Evolutionary conservation across 352 stramenopile species (phyloP).

Genomic region (Poterioochromonas sp.): DNA sequence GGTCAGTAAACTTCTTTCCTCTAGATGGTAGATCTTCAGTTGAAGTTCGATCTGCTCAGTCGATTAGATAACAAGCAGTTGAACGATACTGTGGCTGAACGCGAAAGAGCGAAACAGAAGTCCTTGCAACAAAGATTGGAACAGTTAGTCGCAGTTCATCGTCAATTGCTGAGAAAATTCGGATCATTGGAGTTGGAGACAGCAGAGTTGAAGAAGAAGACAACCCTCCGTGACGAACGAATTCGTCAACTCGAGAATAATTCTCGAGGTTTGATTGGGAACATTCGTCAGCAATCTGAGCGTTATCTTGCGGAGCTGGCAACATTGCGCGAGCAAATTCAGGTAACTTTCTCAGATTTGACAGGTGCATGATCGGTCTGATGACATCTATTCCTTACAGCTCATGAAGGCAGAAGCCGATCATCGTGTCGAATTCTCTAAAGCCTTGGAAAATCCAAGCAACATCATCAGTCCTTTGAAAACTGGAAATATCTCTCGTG

Average conservation of each 20-base stretch:
- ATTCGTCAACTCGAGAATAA: constrained; percentile 76
- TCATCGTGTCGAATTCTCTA: not conserved
- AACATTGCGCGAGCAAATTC: constrained; percentile 11
- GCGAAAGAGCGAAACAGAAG: constrained; percentile 68
- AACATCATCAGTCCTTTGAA: not conserved
- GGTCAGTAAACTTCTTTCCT: not conserved
- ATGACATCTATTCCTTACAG: not conserved
- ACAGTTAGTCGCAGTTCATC: constrained; percentile 74
- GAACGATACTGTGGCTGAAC: not conserved
- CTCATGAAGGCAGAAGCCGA: not conserved
- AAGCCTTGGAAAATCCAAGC: not conserved
- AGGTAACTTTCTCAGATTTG: not conserved
- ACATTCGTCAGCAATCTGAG: constrained; percentile 72
- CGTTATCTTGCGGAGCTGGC: constrained; percentile 69
- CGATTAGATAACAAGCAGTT: not conserved
- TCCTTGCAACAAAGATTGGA: constrained; percentile 78
- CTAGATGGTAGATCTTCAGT: not conserved
- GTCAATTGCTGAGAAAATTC: constrained; percentile 75
- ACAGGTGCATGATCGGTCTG: not conserved
- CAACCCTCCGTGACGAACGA: constrained; percentile 70
- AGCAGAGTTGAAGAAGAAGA: constrained; percentile 73
- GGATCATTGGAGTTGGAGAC: constrained; percentile 70
- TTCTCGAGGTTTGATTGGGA: constrained; percentile 68
- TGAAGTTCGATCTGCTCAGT: not conserved
- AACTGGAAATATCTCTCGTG: not conserved